A percentile compares a stretch with the other conserved stretches of the same genome.
These are phyloP conservation scores for Beauveria brongniartii DNA, from an alignment of 2,329 filamentous ascomycete genomes.

Conservation along the genomic window DNA sequence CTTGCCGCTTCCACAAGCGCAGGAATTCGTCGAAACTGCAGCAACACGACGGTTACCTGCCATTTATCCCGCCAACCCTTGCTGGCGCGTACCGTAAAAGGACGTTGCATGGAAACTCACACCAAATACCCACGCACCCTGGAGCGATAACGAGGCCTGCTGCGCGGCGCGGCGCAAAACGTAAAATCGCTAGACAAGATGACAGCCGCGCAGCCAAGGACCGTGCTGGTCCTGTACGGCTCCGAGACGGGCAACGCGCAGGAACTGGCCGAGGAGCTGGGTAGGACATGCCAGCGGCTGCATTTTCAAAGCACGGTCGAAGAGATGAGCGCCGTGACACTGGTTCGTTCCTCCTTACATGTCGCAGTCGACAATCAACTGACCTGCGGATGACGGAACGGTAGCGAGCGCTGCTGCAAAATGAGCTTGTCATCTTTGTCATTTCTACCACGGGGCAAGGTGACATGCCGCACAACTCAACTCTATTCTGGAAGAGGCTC, in stretches of 20 bases:
- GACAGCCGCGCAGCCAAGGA: constrained; percentile 23
- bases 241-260: constrained; percentile 94
- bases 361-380: background rate
- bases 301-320: constrained; percentile 69
- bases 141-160: background rate
- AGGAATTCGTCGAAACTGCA: background rate
- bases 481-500: constrained; percentile 76
- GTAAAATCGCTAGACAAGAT: background rate
- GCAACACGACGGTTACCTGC: background rate
- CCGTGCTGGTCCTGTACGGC: constrained; percentile 72
- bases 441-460: constrained; percentile 93
- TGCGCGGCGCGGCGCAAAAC: background rate
- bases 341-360: constrained; percentile 47
- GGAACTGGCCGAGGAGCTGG: constrained; percentile 82
- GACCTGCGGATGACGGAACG: background rate
- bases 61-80: background rate
- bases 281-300: constrained; percentile 63
- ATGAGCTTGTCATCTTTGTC: constrained; percentile 64
- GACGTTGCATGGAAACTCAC: background rate
- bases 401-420: constrained; percentile 43
- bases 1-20: background rate
- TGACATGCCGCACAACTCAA: constrained; percentile 78
- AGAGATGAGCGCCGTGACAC: constrained; percentile 67
- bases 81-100: no score
- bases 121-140: background rate